A percentile compares a stretch with the other conserved stretches of the same genome.
Evolutionary conservation across 108 stramenopile genomes (phyloP).

Genomic region (Fragilaria crotonensis): DNA sequence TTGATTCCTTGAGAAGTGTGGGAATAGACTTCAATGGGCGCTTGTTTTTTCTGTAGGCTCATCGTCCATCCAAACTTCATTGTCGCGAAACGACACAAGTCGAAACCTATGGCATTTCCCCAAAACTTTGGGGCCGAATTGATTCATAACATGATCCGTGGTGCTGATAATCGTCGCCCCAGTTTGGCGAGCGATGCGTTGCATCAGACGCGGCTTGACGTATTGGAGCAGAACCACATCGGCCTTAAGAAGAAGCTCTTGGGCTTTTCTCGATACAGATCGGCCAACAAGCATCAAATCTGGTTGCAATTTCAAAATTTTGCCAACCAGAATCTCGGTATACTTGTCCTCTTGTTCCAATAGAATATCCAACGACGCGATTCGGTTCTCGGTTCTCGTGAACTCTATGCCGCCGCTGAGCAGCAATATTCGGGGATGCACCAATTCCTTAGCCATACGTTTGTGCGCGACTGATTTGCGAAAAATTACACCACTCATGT

Average conservation of each 20-base stretch:
- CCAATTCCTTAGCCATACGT: conserved; percentile 62
- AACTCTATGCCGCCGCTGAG: conserved; percentile 91
- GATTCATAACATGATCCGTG: conserved; percentile 88
- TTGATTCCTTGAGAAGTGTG: conserved; percentile 27
- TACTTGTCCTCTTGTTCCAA: conserved; percentile 92
- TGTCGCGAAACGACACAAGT: conserved; percentile 80
- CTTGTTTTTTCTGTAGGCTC: conserved; percentile 4
- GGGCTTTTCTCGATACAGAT: conserved; percentile 82
- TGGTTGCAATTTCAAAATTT: conserved; percentile 85
- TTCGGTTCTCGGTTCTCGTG: conserved; percentile 77
- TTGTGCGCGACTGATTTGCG: conserved; percentile 89
- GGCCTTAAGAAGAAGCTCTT: conserved; percentile 74
- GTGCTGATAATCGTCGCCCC: conserved; percentile 85
- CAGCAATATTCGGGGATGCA: conserved; percentile 86
- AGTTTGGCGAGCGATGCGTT: conserved; percentile 83
- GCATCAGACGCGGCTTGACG: conserved; percentile 81
- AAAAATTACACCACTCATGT: conserved; percentile 87
- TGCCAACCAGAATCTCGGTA: conserved; percentile 89
- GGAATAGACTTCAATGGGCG: conserved; percentile 14
- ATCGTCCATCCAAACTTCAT: conserved; percentile 61
- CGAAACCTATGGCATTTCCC: conserved; percentile 77
- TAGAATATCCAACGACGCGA: conserved; percentile 84
- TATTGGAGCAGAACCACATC: conserved; percentile 85
- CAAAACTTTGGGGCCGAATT: conserved; percentile 59
- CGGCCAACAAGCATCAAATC: conserved; percentile 80